Evolutionary conservation across 305 asterid species (phyloP).

Genomic region (Fraxinus angustifolia): DNA sequence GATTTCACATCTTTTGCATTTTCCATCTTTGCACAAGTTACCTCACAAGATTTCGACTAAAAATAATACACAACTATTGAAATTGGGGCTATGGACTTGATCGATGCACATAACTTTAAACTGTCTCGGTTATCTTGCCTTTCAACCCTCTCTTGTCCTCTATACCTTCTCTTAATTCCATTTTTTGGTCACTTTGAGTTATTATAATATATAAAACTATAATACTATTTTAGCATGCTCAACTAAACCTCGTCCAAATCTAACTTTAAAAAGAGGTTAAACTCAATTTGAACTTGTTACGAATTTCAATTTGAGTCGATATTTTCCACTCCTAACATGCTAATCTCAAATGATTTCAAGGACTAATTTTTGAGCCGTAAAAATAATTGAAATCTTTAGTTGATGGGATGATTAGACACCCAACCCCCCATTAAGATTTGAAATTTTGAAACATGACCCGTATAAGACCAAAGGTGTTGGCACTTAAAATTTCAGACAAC

Average conservation of each 20-base stretch:
- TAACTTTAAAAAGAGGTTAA: not conserved
- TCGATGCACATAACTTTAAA: not conserved
- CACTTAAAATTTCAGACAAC: constrained; percentile 20
- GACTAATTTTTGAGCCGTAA: not conserved
- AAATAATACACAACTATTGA: not conserved
- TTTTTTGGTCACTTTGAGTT: not conserved
- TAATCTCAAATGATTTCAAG: not conserved
- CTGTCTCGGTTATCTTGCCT: not conserved
- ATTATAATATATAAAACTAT: not conserved
- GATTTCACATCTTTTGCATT: not conserved
- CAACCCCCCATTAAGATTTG: not conserved
- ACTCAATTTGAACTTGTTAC: not conserved
- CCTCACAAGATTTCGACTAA: not conserved
- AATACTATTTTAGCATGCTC: not conserved
- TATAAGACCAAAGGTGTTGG: not conserved
- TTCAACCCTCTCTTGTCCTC: not conserved
- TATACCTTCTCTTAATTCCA: not conserved
- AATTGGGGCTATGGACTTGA: not conserved
- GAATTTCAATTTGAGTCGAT: not conserved
- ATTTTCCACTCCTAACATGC: not conserved
- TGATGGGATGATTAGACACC: not conserved
- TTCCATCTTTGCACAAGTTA: not conserved
- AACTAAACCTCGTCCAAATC: not conserved
- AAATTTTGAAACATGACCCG: not conserved
- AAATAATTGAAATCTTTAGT: not conserved